Base-by-base conservation (phyloP, 495 filamentous ascomycete species). In the Daldinia concentrica region DNA sequence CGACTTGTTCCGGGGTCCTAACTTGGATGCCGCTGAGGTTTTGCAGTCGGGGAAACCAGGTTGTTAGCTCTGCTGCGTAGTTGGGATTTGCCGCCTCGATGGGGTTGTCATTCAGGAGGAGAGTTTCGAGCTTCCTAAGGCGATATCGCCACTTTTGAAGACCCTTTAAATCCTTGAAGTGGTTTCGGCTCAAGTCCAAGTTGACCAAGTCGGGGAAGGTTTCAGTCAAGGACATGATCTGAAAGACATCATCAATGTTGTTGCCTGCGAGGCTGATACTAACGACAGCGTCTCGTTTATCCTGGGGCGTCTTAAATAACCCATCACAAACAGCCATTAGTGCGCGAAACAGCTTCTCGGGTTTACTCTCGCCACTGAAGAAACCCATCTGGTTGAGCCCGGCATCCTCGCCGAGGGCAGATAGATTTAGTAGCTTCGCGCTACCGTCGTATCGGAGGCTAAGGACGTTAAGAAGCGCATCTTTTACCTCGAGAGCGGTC, bases 291-390 rank as follows among this genome's bases (percentile, higher is more conserved):
- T 93, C 88, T 27, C 87, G 85, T 76, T 93, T 92, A 32, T 89
- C 84, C 17, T 90, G 80, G 4, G 85, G 56, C 29, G 80, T 88
- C 66, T 86, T 86, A 81, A 95, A 95, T 29, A 88, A 83, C 71
- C 86, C 80, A 34, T 92, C 90, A 76, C 90, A 92, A 36, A 97
- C 85, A 62, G 87, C 89, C 90, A 98, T 93, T 32, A 98, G 82
- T 3, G 90, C 94, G 39, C 91, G 91, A 80, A 98, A 97, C 65
- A 97, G 90, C 76, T 97, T 98, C 54, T 90, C 88, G 29, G 91
- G 88, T n/a, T 88, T 90, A 2, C 89, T 87, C 29, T 83, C 85
- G 51, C 82, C 85, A 64, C 88, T 84, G 80, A 97, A 97, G 37
- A 94, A 89, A 24, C 93, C 92, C 82, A 92, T 89, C 24, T 86